Base-by-base conservation (phyloP, 257 asterid species). In the Apocynum venetum region DNA sequence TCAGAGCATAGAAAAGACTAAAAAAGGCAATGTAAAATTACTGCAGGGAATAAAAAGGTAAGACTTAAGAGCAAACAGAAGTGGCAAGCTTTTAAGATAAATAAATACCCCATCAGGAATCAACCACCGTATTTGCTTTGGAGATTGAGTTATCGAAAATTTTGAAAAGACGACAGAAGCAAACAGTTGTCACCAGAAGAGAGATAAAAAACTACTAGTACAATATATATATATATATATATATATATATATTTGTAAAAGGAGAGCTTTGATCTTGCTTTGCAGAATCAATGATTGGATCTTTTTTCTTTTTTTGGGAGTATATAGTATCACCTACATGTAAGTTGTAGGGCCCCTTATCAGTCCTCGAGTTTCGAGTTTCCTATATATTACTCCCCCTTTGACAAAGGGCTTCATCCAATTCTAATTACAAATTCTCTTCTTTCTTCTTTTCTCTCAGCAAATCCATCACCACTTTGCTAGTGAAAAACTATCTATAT, bases 61-160 rank as follows among this genome's bases (percentile, higher is more conserved):
- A 25, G 31, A 25, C 31, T 25, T 25, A 25, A 25, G 31, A 25
- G 31, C 31, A 25, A 25, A 25, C 31, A 25, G 31, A 44, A 44
- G 47, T 44, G 6, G 6, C 47, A 44, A 44, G 31, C 47, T 44
- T 44, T 2, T 44, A 44, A 44, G 75, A 52, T 79, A 79, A 70
- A 55, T 73, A 67, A 83, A 83, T 79, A 84, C 66, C 77, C 35
- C 51, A 60, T 51, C 11, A 65, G 48, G n/a, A 43, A 79, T 82
- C 93, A 92, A 89, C 95, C 83, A 91, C 97, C 94, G 82, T 83
- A 85, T 88, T 86, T 85, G 89, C 68, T 83, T 84, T 85, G 87
- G 92, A 82, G 88, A 86, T 91, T 82, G 88, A 83, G 87, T 81
- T 82, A 77, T 74, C 63, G 13, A 59, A 84, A 75, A 79, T 77